Conservation (phyloP, 2,329 filamentous ascomycete genomes). For the Esteya vermicola region DNA sequence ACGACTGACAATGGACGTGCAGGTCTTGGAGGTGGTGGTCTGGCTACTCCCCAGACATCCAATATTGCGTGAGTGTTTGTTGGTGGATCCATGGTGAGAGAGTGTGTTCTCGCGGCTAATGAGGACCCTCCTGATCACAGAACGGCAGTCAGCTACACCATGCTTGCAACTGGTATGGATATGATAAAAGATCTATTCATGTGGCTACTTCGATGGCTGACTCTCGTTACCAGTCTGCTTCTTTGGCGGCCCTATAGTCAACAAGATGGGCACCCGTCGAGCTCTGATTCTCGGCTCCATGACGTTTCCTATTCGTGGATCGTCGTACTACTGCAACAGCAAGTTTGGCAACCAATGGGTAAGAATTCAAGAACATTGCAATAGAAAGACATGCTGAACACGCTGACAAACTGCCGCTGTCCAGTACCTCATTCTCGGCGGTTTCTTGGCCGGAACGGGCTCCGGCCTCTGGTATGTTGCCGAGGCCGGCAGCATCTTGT, state of each 20-base stretch:
- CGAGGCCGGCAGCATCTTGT: constrained; percentile 3
- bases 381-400: not conserved
- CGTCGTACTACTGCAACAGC: constrained; percentile 3
- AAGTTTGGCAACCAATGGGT: constrained; percentile 4
- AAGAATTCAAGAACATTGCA: not conserved
- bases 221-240: not conserved
- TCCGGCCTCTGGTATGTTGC: constrained; percentile 2
- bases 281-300: not conserved
- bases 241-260: constrained; percentile 1
- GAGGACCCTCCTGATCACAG: no score
- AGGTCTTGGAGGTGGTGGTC: not conserved
- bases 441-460: not conserved
- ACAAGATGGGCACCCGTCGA: not conserved
- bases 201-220: no score
- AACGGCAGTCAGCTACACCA: not conserved
- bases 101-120: not conserved
- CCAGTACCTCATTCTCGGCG: constrained; percentile 2
- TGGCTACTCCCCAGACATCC: not conserved
- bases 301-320: not conserved
- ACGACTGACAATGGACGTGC: no score
- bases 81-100: not conserved
- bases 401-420: not conserved
- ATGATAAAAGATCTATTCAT: no score
- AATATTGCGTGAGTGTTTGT: constrained; percentile 2
- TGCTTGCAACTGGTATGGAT: not conserved